phyloP scores from a whole-genome alignment of 2,329 filamentous ascomycete species.

The Drechslerella dactyloides region DNA sequence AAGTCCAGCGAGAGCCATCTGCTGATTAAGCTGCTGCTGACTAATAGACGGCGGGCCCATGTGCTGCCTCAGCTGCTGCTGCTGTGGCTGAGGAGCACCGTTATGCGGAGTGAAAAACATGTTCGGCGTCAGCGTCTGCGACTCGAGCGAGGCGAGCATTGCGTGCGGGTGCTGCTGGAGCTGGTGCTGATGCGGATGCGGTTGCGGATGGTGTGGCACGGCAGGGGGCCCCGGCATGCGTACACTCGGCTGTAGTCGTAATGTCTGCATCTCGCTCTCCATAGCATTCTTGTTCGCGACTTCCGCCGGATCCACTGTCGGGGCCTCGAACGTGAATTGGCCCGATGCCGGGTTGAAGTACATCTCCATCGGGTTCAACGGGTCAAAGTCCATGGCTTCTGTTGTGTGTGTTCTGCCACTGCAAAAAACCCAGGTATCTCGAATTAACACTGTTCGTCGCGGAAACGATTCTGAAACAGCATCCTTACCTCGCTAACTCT shows the following conservation, averaged over 20 bases:
- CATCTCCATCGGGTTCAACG: conserved; percentile 40
- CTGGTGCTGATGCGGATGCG: background rate
- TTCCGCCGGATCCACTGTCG: conserved; percentile 41
- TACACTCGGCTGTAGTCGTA: too few species aligned
- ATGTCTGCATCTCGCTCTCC: conserved; percentile 39
- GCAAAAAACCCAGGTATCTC: too few species aligned
- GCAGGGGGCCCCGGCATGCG: conserved; percentile 5
- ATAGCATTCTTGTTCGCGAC: conserved; percentile 38
- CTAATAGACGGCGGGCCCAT: background rate
- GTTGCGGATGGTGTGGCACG: background rate
- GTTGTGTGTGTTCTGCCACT: background rate
- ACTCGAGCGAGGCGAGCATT: too few species aligned
- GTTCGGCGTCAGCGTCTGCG: too few species aligned
- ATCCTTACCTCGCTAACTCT: conserved; percentile 15
- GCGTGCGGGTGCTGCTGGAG: background rate
- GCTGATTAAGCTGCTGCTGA: conserved; percentile 12
- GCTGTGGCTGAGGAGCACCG: background rate
- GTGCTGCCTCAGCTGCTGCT: background rate
- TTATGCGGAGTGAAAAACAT: too few species aligned
- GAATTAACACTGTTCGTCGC: too few species aligned
- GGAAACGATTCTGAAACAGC: conserved; percentile 39
- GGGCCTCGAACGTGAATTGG: too few species aligned
- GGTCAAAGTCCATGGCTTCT: conserved; percentile 39
- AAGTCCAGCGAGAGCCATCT: too few species aligned
- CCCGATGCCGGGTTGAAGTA: conserved; percentile 34